A percentile compares a stretch with the other conserved stretches of the same genome.
Conservation (phyloP, 1,284 basidiomycete species). For the Cryptococcus sp. region DNA sequence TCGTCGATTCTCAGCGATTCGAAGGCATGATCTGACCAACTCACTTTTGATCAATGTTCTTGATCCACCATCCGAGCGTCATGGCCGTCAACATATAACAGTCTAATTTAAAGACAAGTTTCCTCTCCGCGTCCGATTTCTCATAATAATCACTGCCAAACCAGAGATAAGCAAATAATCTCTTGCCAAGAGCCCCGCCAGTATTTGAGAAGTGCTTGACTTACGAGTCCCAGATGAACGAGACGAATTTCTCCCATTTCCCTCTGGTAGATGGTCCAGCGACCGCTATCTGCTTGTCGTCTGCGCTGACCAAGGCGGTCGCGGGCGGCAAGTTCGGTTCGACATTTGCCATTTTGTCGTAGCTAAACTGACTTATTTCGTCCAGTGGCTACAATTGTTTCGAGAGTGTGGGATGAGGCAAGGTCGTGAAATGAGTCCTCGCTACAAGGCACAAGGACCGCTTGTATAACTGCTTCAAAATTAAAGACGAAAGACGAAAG, state of each 20-base stretch:
- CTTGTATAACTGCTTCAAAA: no score
- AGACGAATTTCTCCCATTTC: slow-evolving; percentile 19
- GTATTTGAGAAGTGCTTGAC: slow-evolving; percentile 1
- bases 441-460: no score
- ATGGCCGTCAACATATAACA: slow-evolving; percentile 20
- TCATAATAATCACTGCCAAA: slow-evolving; percentile 25
- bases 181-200: background rate
- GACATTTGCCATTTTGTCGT: background rate
- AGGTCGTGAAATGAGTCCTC: no score
- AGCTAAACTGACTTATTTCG: no score
- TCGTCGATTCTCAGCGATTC: no score
- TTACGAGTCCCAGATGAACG: slow-evolving; percentile 22
- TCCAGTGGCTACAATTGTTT: no score
- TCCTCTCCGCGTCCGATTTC: slow-evolving; percentile 26
- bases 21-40: background rate
- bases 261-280: slow-evolving; percentile 8
- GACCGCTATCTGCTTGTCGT: slow-evolving; percentile 1
- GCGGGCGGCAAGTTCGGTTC: slow-evolving; percentile 8
- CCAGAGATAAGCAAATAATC: background rate
- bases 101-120: slow-evolving; percentile 29
- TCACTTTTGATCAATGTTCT: slow-evolving; percentile 26
- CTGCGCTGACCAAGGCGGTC: slow-evolving; percentile 1
- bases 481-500: no score
- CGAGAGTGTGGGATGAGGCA: no score
- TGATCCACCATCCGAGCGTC: slow-evolving; percentile 23